Percentiles rank a stretch among this genome's conserved stretches.
These are phyloP conservation scores for Fusarium pininemorale DNA, from an alignment of 2,329 filamentous ascomycete genomes.

Conservation along the genomic window DNA sequence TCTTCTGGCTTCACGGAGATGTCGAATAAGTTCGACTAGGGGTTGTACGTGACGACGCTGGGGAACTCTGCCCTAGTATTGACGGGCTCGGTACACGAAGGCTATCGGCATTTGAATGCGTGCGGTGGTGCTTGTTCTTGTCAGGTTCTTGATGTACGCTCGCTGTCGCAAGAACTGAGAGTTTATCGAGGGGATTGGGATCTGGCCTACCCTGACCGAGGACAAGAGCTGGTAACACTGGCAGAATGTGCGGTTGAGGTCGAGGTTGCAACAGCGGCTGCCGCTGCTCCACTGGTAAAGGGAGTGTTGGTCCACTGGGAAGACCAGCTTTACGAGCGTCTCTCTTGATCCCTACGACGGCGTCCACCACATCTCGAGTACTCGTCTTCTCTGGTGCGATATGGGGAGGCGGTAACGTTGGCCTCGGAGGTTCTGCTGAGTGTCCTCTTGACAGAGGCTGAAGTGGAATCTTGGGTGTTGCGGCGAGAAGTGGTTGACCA, in stretches of 20 bases:
- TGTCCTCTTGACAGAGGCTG: conserved; percentile 34
- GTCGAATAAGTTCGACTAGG: conserved; percentile 37
- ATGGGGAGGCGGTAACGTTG: conserved; percentile 19
- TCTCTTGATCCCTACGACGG: conserved; percentile 41
- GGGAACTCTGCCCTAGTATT: conserved; percentile 32
- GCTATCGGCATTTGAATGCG: conserved; percentile 33
- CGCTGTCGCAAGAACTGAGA: conserved; percentile 52
- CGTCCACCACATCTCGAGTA: conserved; percentile 42
- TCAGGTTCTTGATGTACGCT: conserved; percentile 46
- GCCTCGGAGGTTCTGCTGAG: conserved; percentile 27
- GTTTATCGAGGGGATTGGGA: conserved; percentile 44
- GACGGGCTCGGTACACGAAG: conserved; percentile 39
- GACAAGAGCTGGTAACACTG: conserved; percentile 36
- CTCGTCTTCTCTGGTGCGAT: conserved; percentile 27
- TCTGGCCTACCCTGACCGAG: conserved; percentile 38
- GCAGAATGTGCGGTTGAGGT: conserved; percentile 29
- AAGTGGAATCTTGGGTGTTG: conserved; percentile 31
- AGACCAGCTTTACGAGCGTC: conserved; percentile 25
- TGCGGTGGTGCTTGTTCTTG: conserved; percentile 33
- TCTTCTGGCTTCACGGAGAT: conserved; percentile 37
- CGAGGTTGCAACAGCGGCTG: conserved; percentile 36
- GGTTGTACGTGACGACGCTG: conserved; percentile 33
- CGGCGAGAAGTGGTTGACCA: conserved; percentile 8
- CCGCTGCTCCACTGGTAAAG: conserved; percentile 31
- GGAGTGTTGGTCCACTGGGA: conserved; percentile 1